Evolutionary conservation across 108 stramenopile genomes (phyloP).

Genomic region (Fragilaria crotonensis): DNA sequence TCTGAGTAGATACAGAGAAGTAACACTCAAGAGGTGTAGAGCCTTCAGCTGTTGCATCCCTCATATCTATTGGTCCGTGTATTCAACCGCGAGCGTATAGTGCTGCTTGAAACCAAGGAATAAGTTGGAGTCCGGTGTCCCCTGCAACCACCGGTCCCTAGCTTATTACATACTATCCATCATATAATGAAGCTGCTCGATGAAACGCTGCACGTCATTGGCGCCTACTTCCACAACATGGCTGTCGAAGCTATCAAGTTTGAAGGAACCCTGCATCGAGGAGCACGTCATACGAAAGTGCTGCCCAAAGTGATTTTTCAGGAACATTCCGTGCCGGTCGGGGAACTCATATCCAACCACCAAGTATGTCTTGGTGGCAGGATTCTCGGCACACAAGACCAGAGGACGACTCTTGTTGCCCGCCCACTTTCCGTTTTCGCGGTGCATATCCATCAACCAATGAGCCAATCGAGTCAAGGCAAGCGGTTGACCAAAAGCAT

Average conservation of each 20-base stretch:
- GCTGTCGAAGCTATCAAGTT: slow-evolving; percentile 87
- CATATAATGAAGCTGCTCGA: slow-evolving; percentile 86
- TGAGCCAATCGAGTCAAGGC: slow-evolving; percentile 71
- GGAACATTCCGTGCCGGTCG: slow-evolving; percentile 60
- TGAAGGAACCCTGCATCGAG: slow-evolving; percentile 42
- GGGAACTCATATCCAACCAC: slow-evolving; percentile 89
- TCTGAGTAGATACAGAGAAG: too few species aligned
- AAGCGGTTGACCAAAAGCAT: slow-evolving; percentile 76
- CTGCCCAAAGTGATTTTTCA: slow-evolving; percentile 75
- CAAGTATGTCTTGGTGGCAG: slow-evolving; percentile 62
- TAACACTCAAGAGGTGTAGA: too few species aligned
- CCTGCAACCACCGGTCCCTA: too few species aligned
- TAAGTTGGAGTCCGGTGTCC: too few species aligned
- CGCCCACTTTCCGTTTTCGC: slow-evolving; percentile 87
- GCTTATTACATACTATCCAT: slow-evolving; percentile 55
- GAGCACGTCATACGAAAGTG: slow-evolving; percentile 84
- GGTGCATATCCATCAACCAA: slow-evolving; percentile 85
- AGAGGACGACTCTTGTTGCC: slow-evolving; percentile 80
- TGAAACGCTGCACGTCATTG: slow-evolving; percentile 83
- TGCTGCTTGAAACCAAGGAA: too few species aligned
- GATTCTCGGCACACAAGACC: slow-evolving; percentile 79
- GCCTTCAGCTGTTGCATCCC: too few species aligned
- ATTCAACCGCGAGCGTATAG: too few species aligned
- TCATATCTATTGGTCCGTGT: too few species aligned
- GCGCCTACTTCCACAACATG: slow-evolving; percentile 82